These are phyloP conservation scores for Limonium bicolor DNA, from an alignment of 148 eudicot species.

Conservation along the genomic window DNA sequence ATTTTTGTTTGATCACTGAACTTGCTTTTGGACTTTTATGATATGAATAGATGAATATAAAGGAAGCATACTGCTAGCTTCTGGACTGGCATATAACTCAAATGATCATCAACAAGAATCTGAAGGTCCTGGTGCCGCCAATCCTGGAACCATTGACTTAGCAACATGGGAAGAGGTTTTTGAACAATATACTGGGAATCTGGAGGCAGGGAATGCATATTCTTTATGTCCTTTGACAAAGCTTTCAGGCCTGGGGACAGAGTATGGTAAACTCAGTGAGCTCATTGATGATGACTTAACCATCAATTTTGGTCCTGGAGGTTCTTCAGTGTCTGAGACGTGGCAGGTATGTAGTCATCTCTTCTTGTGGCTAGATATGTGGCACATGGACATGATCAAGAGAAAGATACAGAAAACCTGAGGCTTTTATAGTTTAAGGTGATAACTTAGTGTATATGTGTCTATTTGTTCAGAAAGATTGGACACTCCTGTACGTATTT, in stretches of 20 bases:
- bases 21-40: neutral
- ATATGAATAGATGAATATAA: slow-evolving; percentile 13
- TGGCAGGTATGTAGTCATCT: slow-evolving; percentile 16
- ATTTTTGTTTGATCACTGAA: no score
- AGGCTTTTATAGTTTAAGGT: neutral
- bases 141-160: slow-evolving; percentile 21
- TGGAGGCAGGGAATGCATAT: slow-evolving; percentile 12
- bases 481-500: no score
- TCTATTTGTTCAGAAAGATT: no score
- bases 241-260: slow-evolving; percentile 5
- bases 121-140: slow-evolving; percentile 8
- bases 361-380: no score
- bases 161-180: slow-evolving; percentile 30
- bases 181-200: slow-evolving; percentile 18
- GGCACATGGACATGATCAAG: no score
- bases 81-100: slow-evolving; percentile 11
- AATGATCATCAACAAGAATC: slow-evolving; percentile 8
- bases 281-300: slow-evolving; percentile 16
- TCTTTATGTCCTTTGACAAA: slow-evolving; percentile 11
- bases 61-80: slow-evolving; percentile 8
- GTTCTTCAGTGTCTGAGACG: slow-evolving; percentile 9
- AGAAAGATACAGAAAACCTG: no score
- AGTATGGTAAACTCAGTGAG: slow-evolving; percentile 18
- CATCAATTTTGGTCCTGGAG: slow-evolving; percentile 10
- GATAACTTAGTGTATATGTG: no score